Evolutionary conservation across 345 rosid genomes (phyloP), one percentile per base, ranked within the genome.

Genomic region (Chamaenerion angustifolium): DNA sequence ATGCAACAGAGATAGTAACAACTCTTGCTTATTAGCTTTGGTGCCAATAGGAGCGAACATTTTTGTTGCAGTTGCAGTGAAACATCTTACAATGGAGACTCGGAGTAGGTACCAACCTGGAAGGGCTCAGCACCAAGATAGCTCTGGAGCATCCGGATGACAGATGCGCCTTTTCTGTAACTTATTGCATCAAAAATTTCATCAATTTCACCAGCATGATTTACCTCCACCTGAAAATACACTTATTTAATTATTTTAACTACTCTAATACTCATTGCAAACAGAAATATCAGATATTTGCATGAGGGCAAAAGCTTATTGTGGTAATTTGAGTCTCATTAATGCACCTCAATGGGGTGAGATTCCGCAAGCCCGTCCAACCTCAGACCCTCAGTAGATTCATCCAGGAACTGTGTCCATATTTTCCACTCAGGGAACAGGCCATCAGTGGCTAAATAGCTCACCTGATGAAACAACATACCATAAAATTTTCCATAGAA

Each of bases 381-480:
- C 73, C 81, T 82, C 51, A 92, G 85, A 60, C 96, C 96, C 45
- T 62, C 78, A 17, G 89, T 87, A 60, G 67, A 72, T 76, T 87
- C 93, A 49, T 78, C 85, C 66, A 92, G 78, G 80, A 92, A 92
- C 76, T 92, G 98, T 57, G 95, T 92, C 96, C 98, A 92, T 55
- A 84, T 77, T 63, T 87, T 87, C 98, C 96, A 92, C 61, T 87
- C 88, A 21, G 98, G 96, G 69, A 92, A 87, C 71, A 92, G 68
- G 71, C 71, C 62, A 76, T 92, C 98, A 56, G 79, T 65, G 37
- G 96, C 95, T 71, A 92, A 76, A 76, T 92, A 87, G 80, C 98
- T 92, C 62, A 87, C 85, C 98, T 92, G 86, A 60, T 70, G 60
- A 50, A 44, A 56, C 11, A 61, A 41, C 40, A 59, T 43, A 48